phyloP scores from a whole-genome alignment of 139 green algal species.

The Pseudopediastrum boryanum region DNA sequence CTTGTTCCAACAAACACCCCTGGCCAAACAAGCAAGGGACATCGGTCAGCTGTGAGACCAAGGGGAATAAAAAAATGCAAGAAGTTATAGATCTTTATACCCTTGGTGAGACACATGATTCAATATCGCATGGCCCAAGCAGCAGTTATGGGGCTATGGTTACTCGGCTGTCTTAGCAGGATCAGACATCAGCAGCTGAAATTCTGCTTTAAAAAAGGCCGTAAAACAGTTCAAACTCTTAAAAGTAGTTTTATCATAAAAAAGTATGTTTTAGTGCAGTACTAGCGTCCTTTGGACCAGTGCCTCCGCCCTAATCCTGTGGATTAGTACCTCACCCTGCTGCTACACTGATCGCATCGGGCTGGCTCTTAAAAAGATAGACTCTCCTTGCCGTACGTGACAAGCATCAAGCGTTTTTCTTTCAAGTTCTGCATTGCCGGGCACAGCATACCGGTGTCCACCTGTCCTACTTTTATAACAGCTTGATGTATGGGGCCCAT shows the following conservation, averaged over 20 bases:
- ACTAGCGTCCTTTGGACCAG: no score
- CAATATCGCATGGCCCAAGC: not conserved
- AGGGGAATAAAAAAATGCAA: not conserved
- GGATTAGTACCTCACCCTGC: no score
- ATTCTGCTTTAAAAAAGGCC: not conserved
- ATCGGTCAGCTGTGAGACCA: not conserved
- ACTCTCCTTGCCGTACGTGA: not conserved
- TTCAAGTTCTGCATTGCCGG: no score
- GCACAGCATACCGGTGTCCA: no score
- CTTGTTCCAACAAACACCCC: constrained; percentile 71
- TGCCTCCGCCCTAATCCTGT: no score
- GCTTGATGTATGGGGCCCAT: not conserved
- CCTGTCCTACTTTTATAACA: no score
- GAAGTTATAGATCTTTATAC: no score
- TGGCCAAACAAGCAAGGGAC: not conserved
- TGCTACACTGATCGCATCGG: not conserved
- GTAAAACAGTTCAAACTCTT: no score
- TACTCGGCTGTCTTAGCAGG: no score
- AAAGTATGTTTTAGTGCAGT: no score
- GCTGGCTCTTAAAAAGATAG: not conserved
- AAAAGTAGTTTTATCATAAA: no score
- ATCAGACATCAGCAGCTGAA: not conserved
- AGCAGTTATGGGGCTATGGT: not conserved
- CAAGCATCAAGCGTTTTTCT: not conserved
- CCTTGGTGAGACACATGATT: not conserved